Evolutionary conservation across 2,329 filamentous ascomycete genomes (phyloP).

Genomic region (Trichoderma aggressivum): DNA sequence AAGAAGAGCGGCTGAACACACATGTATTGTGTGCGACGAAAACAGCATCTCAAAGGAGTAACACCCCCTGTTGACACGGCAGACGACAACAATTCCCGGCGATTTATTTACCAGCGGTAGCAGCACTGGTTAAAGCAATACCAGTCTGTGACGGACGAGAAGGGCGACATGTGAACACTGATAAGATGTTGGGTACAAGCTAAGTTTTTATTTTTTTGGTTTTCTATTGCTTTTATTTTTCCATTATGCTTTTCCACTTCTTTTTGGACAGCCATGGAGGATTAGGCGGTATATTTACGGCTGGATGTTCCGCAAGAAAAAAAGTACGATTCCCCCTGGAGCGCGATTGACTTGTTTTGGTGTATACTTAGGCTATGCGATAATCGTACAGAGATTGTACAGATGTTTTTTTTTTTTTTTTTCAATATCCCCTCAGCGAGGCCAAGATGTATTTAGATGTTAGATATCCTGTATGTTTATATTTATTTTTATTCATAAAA

Average conservation of each 20-base stretch:
- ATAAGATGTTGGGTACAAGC: neutral
- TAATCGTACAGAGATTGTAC: neutral
- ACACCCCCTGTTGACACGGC: neutral
- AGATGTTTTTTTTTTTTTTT: neutral
- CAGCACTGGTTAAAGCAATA: neutral
- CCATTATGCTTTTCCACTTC: neutral
- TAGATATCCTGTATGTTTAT: neutral
- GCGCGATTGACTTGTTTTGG: neutral
- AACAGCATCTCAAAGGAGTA: neutral
- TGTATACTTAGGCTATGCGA: neutral
- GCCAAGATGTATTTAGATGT: neutral
- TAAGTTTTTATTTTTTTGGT: neutral
- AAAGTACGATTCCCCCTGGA: neutral
- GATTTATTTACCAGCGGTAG: neutral
- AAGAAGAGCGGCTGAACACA: slow-evolving; percentile 26
- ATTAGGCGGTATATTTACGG: neutral
- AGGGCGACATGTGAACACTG: too few relatives aligned
- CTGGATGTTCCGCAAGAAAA: neutral
- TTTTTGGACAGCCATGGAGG: neutral
- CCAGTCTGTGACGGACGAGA: neutral
- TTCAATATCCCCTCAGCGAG: neutral
- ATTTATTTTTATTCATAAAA: neutral
- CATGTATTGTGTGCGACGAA: neutral
- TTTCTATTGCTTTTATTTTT: neutral
- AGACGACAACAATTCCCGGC: neutral